A percentile compares a stretch with the other conserved stretches of the same genome.
phyloP scores from a whole-genome alignment of 139 green algal genomes.

The Penium margaritaceum region DNA sequence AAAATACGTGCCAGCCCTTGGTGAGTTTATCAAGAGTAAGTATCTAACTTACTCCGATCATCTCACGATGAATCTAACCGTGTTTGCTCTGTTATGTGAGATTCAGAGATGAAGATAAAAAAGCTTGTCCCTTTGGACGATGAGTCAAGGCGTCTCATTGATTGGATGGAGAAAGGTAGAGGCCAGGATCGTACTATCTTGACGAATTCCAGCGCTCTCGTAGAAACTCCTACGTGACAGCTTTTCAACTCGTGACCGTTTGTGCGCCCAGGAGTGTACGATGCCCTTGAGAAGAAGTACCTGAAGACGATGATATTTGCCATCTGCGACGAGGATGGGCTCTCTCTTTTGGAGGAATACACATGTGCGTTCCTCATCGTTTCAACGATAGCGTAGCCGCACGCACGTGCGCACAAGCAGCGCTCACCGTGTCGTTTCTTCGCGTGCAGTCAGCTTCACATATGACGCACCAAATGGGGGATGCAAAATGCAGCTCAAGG shows the following conservation, averaged over 20 bases:
- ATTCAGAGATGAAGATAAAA: too few relatives aligned
- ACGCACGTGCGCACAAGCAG: not conserved
- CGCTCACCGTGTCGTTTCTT: not conserved
- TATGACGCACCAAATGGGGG: not conserved
- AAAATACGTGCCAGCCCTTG: constrained; percentile 43
- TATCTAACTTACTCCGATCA: too few relatives aligned
- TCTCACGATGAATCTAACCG: too few relatives aligned
- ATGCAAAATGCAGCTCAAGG: not conserved
- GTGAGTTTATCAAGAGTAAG: constrained; percentile 28
- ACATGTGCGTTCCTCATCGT: constrained; percentile 13
- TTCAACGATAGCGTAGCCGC: not conserved
- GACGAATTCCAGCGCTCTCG: not conserved
- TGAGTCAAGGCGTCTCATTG: too few relatives aligned
- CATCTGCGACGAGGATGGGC: constrained; percentile 22
- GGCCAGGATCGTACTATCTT: too few relatives aligned
- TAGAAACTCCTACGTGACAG: not conserved
- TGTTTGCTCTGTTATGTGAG: too few relatives aligned
- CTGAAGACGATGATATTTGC: constrained; percentile 40
- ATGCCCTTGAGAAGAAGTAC: constrained; percentile 41
- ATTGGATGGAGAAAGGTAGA: too few relatives aligned
- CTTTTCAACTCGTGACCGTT: not conserved
- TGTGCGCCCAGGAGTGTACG: constrained; percentile 28
- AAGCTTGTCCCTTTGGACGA: too few relatives aligned
- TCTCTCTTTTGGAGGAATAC: constrained; percentile 36
- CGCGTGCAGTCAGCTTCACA: not conserved